Evolutionary conservation across 1,139 yeast genomes (phyloP).

Genomic region (Taphrina confusa): DNA sequence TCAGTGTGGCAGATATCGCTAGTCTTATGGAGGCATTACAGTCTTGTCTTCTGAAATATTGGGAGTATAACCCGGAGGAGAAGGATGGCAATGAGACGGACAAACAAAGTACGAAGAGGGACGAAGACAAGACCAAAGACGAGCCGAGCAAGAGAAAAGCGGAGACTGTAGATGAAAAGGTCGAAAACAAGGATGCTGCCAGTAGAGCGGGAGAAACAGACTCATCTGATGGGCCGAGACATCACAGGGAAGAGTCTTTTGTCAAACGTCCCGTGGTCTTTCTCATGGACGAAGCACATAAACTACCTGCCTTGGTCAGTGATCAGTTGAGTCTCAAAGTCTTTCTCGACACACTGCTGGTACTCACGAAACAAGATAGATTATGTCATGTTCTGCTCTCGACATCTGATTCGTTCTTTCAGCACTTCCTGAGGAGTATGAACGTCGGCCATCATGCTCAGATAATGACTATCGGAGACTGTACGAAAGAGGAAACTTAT

Average conservation of each 20-base stretch:
- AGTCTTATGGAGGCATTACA: slow-evolving; percentile 27
- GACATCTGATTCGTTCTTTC: slow-evolving; percentile 31
- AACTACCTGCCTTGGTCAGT: slow-evolving; percentile 22
- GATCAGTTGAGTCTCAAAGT: slow-evolving; percentile 29
- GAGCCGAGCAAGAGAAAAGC: background rate
- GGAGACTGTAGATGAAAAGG: background rate
- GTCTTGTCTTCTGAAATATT: slow-evolving; percentile 21
- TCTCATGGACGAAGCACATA: slow-evolving; percentile 33
- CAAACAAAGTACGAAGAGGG: background rate
- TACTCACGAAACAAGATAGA: slow-evolving; percentile 32
- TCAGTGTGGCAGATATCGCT: slow-evolving; percentile 32
- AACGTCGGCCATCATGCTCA: slow-evolving; percentile 32
- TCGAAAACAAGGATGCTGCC: background rate
- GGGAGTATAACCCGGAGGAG: slow-evolving; percentile 14
- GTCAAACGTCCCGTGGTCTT: slow-evolving; percentile 22
- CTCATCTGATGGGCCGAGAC: background rate
- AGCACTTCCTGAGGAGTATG: slow-evolving; percentile 23
- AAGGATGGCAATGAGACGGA: background rate
- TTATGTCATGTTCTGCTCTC: slow-evolving; percentile 23
- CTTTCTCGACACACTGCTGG: slow-evolving; percentile 28
- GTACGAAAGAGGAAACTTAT: slow-evolving; percentile 18
- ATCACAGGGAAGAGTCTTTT: slow-evolving; percentile 1
- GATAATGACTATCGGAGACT: slow-evolving; percentile 26
- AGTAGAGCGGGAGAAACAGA: background rate
- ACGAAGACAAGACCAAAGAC: background rate